A percentile compares a stretch with the other conserved stretches of the same genome.
Conservation (phyloP, 2,329 filamentous ascomycete genomes). For the Diaporthe vaccinii region DNA sequence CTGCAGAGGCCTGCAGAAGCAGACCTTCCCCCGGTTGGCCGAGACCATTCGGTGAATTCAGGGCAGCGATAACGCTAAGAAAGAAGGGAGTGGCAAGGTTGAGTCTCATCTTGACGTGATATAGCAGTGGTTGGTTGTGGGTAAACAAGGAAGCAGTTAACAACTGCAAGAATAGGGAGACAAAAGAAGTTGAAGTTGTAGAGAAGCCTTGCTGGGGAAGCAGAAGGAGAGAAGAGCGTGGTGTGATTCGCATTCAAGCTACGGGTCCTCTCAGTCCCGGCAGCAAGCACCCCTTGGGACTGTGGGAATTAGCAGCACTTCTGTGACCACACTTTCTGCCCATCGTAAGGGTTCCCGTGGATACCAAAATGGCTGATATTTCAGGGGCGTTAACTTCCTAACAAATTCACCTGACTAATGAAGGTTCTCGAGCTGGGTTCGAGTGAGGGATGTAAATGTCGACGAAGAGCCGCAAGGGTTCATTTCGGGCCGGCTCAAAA, state of each 20-base stretch:
- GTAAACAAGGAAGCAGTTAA: not conserved
- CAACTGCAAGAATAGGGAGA: not conserved
- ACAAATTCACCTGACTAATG: not conserved
- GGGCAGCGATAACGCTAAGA: constrained; percentile 20
- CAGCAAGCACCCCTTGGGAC: not conserved
- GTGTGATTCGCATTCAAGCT: not conserved
- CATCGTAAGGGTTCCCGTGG: not conserved
- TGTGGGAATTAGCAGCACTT: not conserved
- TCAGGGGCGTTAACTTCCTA: not conserved
- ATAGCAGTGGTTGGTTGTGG: not conserved
- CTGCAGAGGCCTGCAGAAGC: constrained; percentile 3
- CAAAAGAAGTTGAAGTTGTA: not conserved
- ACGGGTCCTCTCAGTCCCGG: not conserved
- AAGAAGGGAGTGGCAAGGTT: not conserved
- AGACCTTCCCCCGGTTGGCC: not conserved
- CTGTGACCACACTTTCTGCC: not conserved
- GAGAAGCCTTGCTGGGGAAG: not conserved
- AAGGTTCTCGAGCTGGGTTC: not conserved
- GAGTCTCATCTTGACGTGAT: not conserved
- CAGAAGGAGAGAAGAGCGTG: not conserved
- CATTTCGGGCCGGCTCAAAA: not conserved
- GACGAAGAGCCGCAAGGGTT: not conserved
- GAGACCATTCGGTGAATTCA: not conserved
- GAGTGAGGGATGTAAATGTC: not conserved
- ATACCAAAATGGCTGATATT: not conserved